These are phyloP conservation scores for Rhizopus sp. DNA, from an alignment of 371 early-diverging fungal genomes.

Conservation along the genomic window DNA sequence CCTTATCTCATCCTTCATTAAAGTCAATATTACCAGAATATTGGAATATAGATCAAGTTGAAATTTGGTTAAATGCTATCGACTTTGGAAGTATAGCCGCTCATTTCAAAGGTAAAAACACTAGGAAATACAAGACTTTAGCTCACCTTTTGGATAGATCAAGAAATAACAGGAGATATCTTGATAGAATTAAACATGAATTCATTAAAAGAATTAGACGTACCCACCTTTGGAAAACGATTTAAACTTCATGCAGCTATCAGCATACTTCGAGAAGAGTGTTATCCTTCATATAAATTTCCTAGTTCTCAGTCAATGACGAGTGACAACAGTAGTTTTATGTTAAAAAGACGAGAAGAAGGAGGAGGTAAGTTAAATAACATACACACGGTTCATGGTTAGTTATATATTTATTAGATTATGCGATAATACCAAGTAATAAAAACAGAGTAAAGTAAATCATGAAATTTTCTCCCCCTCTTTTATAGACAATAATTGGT, in stretches of 20 bases:
- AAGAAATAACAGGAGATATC: constrained; percentile 74
- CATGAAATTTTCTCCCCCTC: too few species aligned
- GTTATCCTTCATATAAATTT: not conserved
- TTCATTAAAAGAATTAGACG: constrained; percentile 69
- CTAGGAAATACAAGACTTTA: not conserved
- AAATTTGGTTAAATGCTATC: constrained; percentile 58
- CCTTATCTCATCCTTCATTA: constrained; percentile 17
- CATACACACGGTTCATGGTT: too few species aligned
- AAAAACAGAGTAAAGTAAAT: too few species aligned
- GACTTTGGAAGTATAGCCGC: constrained; percentile 54
- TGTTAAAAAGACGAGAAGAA: not conserved
- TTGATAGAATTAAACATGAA: constrained; percentile 62
- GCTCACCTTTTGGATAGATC: constrained; percentile 34
- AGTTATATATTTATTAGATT: too few species aligned
- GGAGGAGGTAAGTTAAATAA: not conserved
- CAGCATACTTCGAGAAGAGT: constrained; percentile 43
- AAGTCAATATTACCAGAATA: constrained; percentile 28
- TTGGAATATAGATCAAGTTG: constrained; percentile 66
- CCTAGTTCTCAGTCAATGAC: not conserved
- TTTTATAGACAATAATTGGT: too few species aligned
- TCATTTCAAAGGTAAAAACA: constrained; percentile 60
- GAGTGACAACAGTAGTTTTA: too few species aligned
- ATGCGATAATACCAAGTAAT: too few species aligned
- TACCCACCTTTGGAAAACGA: constrained; percentile 68
- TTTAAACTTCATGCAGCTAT: constrained; percentile 70